These are phyloP conservation scores for Leccinellum luteum DNA, from an alignment of 768 basidiomycete genomes.

Conservation along the genomic window DNA sequence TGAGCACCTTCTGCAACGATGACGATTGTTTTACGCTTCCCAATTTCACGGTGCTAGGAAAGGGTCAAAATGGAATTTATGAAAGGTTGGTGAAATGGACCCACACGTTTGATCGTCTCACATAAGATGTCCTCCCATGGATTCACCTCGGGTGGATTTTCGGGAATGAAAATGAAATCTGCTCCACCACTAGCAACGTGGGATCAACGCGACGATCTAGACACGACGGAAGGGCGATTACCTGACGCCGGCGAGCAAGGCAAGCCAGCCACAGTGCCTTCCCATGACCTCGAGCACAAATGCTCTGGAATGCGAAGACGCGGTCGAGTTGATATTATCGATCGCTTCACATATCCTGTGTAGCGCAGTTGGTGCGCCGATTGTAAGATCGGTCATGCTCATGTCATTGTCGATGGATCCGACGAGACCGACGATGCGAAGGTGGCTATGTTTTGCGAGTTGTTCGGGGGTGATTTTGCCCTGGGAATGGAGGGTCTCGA, in stretches of 20 bases:
- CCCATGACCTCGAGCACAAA: conserved; percentile 99
- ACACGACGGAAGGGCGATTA: conserved; percentile 32
- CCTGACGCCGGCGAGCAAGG: conserved; percentile 90
- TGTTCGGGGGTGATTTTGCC: conserved; percentile 81
- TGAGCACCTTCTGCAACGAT: conserved; percentile 97
- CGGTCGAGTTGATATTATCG: conserved; percentile 97
- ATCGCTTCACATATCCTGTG: conserved; percentile 97
- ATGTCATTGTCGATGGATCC: conserved; percentile 99
- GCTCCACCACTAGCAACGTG: conserved; percentile 66
- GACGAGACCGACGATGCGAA: conserved; percentile 97
- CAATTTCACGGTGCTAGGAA: conserved; percentile 78
- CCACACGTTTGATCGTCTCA: conserved; percentile 70
- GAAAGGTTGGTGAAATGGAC: conserved; percentile 23
- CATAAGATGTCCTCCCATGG: conserved; percentile 96
- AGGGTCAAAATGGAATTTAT: not conserved
- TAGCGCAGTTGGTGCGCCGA: conserved; percentile 92
- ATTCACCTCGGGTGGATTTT: conserved; percentile 73
- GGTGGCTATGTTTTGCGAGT: conserved; percentile 67
- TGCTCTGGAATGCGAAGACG: conserved; percentile 91
- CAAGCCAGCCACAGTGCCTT: conserved; percentile 99
- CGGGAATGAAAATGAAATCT: conserved; percentile 97
- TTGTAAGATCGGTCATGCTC: conserved; percentile 96
- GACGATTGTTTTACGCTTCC: conserved; percentile 98
- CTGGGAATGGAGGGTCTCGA: conserved; percentile 61
- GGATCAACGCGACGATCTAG: conserved; percentile 8